phyloP scores from a whole-genome alignment of 805 yeast species.

The Yarrowia porcina region DNA sequence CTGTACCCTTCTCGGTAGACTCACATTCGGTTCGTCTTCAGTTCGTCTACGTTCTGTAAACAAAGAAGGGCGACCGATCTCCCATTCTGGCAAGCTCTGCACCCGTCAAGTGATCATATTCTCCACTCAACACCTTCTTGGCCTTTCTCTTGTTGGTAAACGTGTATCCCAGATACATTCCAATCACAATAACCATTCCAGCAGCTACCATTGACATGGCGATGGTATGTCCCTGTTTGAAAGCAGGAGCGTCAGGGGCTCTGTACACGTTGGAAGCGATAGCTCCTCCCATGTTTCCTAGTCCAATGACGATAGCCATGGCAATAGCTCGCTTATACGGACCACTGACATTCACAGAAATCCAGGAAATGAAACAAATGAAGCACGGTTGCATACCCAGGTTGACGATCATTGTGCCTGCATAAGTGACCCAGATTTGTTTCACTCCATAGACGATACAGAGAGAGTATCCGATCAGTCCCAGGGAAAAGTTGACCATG shows the following conservation, averaged over 20 bases:
- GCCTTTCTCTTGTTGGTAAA: background rate
- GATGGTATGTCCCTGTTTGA: slow-evolving; percentile 49
- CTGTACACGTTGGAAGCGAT: slow-evolving; percentile 53
- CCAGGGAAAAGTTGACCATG: slow-evolving; percentile 32
- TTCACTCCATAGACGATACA: slow-evolving; percentile 46
- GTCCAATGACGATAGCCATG: slow-evolving; percentile 56
- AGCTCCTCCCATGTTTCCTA: slow-evolving; percentile 65
- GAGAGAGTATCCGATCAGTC: slow-evolving; percentile 40
- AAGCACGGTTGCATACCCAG: slow-evolving; percentile 54
- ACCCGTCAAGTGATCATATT: background rate
- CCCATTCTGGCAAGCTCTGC: slow-evolving; percentile 10
- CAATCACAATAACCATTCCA: slow-evolving; percentile 33
- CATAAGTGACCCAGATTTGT: slow-evolving; percentile 41
- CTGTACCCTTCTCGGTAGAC: no score
- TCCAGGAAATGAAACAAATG: slow-evolving; percentile 61
- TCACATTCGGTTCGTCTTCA: no score
- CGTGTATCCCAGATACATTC: background rate
- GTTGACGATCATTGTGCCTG: slow-evolving; percentile 54
- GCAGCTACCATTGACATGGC: slow-evolving; percentile 45
- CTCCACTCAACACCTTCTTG: background rate
- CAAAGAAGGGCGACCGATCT: slow-evolving; percentile 6
- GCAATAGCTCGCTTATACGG: slow-evolving; percentile 53
- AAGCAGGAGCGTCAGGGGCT: slow-evolving; percentile 51
- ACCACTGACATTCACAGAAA: slow-evolving; percentile 53
- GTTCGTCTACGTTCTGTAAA: background rate